Evolutionary conservation across 1,139 yeast genomes (phyloP), one percentile per base, ranked within the genome.

Genomic region (Debaryomyces psychrophilus): DNA sequence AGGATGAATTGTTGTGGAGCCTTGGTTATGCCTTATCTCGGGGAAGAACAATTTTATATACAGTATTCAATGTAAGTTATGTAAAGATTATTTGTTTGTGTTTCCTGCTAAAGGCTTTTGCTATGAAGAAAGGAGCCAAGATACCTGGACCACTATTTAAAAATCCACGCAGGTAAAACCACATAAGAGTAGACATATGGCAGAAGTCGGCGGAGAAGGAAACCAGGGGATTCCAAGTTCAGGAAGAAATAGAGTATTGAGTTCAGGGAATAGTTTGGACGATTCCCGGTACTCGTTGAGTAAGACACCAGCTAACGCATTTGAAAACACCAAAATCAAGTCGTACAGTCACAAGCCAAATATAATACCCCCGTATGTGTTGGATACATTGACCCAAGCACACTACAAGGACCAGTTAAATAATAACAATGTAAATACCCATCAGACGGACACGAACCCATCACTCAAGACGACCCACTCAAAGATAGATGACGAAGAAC

Each of bases 301-400:
- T 29, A 31, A 29, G 41, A 45, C 45, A 29, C 52, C 53, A 8
- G 40, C 34, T 8, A 53, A 67, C 43, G 67, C 71, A 8, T 65
- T 69, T 50, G 64, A 57, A 23, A 50, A 65, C 36, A 46, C 72
- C 8, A 58, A 59, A 28, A 56, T 70, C 23, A 62, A 59, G 34
- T 55, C 69, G 9, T 76, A 76, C 56, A 62, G 64, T 45, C 77
- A 73, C 47, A 59, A 59, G 44, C 68, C 79, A 17, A 71, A 69
- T 45, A 64, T 69, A 37, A 66, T 72, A 4, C 89, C 89, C 0
- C 81, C 83, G 0, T 83, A 79, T 60, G 87, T 81, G 0, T 61
- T 83, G 33, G 85, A 82, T 50, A 70, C 79, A 29, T 60, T 83
- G 14, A 69, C 82, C 0, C 74, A 70, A 55, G 77, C 72, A 2